phyloP scores from a whole-genome alignment of 805 yeast genomes.

The Schwanniomyces yamadae region DNA sequence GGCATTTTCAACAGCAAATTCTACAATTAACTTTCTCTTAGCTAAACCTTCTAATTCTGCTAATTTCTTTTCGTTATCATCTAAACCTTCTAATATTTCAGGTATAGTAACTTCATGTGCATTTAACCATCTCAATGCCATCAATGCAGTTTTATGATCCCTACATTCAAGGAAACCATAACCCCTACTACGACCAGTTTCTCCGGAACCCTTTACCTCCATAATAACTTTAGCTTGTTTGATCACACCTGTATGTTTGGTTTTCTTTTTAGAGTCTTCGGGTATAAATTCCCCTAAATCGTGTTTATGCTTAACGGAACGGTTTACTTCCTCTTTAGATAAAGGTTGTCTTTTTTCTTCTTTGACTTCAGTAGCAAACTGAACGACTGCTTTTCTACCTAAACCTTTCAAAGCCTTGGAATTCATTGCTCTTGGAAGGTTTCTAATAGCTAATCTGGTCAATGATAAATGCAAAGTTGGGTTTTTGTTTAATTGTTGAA shows the following conservation, averaged over 20 bases:
- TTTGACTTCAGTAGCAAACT: slow-evolving; percentile 87
- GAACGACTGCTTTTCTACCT: slow-evolving; percentile 92
- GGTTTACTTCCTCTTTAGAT: slow-evolving; percentile 79
- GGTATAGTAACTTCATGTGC: slow-evolving; percentile 78
- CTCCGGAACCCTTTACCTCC: slow-evolving; percentile 89
- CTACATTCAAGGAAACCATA: slow-evolving; percentile 93
- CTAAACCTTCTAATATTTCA: slow-evolving; percentile 70
- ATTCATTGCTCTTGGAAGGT: slow-evolving; percentile 89
- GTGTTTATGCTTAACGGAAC: slow-evolving; percentile 72
- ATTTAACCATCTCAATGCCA: slow-evolving; percentile 96
- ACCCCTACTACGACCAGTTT: slow-evolving; percentile 89
- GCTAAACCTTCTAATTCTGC: slow-evolving; percentile 54
- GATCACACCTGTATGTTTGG: slow-evolving; percentile 85
- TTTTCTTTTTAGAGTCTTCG: slow-evolving; percentile 48
- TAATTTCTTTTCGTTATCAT: slow-evolving; percentile 61
- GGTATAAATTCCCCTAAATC: slow-evolving; percentile 29
- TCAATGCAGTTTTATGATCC: slow-evolving; percentile 88
- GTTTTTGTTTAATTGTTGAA: slow-evolving; percentile 85
- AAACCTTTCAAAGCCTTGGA: slow-evolving; percentile 85
- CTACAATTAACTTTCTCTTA: slow-evolving; percentile 81
- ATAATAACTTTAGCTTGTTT: slow-evolving; percentile 89
- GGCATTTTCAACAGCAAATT: slow-evolving; percentile 95
- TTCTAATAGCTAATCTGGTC: slow-evolving; percentile 92
- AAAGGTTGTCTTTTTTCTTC: slow-evolving; percentile 75
- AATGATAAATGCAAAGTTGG: slow-evolving; percentile 90